Evolutionary conservation across 2,329 filamentous ascomycete species (phyloP).

Genomic region (Cladosporium sp.): DNA sequence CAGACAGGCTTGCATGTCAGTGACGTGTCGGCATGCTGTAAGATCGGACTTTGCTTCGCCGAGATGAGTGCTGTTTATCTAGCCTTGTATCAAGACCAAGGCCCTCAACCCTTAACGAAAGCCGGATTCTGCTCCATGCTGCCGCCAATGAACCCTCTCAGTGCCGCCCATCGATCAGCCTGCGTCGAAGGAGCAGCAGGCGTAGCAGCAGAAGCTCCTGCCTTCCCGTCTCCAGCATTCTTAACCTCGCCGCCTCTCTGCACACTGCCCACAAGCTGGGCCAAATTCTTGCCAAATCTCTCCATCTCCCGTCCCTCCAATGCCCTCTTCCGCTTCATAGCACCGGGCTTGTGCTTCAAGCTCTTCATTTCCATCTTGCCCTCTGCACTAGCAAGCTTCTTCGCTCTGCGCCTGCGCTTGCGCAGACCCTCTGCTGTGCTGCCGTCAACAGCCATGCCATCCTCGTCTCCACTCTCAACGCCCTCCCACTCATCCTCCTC

Average conservation of each 20-base stretch:
- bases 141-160: conserved; percentile 77
- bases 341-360: conserved; percentile 69
- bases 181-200: conserved; percentile 37
- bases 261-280: conserved; percentile 52
- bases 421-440: conserved; percentile 14
- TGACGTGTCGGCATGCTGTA: too few relatives aligned
- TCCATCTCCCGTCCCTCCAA: conserved; percentile 77
- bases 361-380: conserved; percentile 71
- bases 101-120: conserved; percentile 45
- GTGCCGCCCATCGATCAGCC: conserved; percentile 68
- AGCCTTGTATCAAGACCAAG: too few relatives aligned
- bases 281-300: conserved; percentile 79
- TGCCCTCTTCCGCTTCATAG: conserved; percentile 76
- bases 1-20: too few relatives aligned
- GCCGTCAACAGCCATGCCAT: conserved; percentile 14
- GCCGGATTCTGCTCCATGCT: conserved; percentile 87
- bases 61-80: too few relatives aligned
- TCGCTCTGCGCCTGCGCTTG: conserved; percentile 13
- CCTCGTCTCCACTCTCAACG: conserved; percentile 27
- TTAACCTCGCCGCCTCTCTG: conserved; percentile 7
- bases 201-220: conserved; percentile 7
- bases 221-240: conserved; percentile 18
- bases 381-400: conserved; percentile 35
- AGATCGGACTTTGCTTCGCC: too few relatives aligned
- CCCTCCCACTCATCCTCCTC: conserved; percentile 38